These are phyloP conservation scores for Saitozyma podzolica DNA, from an alignment of 768 basidiomycete species.

Conservation along the genomic window DNA sequence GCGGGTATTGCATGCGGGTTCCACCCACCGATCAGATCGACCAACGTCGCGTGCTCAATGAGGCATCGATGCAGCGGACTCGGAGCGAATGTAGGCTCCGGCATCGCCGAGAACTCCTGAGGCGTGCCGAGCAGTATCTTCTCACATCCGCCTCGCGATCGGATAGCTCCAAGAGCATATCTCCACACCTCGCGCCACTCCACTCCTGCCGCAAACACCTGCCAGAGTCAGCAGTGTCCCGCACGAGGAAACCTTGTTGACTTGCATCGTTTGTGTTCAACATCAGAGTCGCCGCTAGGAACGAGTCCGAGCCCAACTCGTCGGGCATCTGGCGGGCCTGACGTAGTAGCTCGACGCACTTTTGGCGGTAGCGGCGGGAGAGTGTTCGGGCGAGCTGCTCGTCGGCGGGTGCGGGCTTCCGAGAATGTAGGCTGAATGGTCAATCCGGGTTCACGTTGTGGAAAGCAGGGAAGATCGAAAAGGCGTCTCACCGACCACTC, in stretches of 20 bases:
- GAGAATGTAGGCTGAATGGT: slow-evolving; percentile 5
- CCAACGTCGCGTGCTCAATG: slow-evolving; percentile 6
- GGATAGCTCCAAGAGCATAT: slow-evolving; percentile 4
- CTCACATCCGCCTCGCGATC: slow-evolving; percentile 6
- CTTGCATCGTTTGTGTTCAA: slow-evolving; percentile 18
- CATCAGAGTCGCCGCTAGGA: slow-evolving; percentile 14
- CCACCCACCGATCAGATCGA: slow-evolving; percentile 16
- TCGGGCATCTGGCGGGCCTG: slow-evolving; percentile 2
- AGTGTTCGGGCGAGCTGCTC: slow-evolving; percentile 5
- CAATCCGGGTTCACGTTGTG: not conserved
- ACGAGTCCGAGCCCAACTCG: slow-evolving; percentile 12
- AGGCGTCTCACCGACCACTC: not conserved
- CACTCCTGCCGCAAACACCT: slow-evolving; percentile 14
- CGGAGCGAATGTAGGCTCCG: not conserved
- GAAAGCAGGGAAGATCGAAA: not conserved
- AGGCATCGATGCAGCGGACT: slow-evolving; percentile 8
- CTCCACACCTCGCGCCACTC: slow-evolving; percentile 19
- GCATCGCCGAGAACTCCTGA: not conserved
- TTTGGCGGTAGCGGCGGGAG: slow-evolving; percentile 9
- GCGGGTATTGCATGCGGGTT: too few species aligned
- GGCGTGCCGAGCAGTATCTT: slow-evolving; percentile 8
- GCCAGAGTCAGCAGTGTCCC: not conserved
- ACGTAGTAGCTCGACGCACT: slow-evolving; percentile 7
- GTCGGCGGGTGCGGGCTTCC: not conserved
- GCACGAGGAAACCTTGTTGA: not conserved